A percentile compares a stretch with the other conserved stretches of the same genome.
Evolutionary conservation across 1,284 basidiomycete species (phyloP).

Genomic region (Gymnopus androsaceus): DNA sequence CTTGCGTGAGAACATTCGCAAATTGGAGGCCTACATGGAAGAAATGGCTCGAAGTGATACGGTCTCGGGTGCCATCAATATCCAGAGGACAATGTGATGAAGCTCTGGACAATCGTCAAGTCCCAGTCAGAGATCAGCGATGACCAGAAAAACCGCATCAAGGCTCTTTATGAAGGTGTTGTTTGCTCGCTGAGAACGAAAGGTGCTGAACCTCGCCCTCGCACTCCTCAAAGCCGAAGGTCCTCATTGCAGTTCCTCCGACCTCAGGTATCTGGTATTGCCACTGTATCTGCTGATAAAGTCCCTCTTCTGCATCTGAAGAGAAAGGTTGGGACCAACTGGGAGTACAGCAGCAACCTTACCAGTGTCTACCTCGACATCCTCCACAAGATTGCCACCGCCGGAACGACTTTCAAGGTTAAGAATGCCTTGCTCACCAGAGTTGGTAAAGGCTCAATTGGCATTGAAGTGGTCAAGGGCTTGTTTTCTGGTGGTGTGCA

Average conservation of each 20-base stretch:
- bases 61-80: slow-evolving; percentile 81
- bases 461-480: slow-evolving; percentile 96
- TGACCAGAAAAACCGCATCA: slow-evolving; percentile 97
- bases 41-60: slow-evolving; percentile 97
- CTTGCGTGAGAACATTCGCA: slow-evolving; percentile 92
- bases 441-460: slow-evolving; percentile 97
- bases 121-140: slow-evolving; percentile 95
- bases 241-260: slow-evolving; percentile 94
- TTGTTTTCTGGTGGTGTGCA: slow-evolving; percentile 94
- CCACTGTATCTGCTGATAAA: slow-evolving; percentile 85
- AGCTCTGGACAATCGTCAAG: slow-evolving; percentile 97
- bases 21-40: slow-evolving; percentile 96
- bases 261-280: slow-evolving; percentile 77
- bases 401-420: slow-evolving; percentile 97
- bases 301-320: slow-evolving; percentile 95
- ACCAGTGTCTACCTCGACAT: slow-evolving; percentile 96
- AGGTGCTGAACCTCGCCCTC: slow-evolving; percentile 58
- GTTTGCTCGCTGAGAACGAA: slow-evolving; percentile 78
- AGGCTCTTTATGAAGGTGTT: slow-evolving; percentile 94
- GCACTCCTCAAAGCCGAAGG: slow-evolving; percentile 67
- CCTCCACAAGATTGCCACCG: slow-evolving; percentile 95
- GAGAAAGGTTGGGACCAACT: slow-evolving; percentile 93
- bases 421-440: slow-evolving; percentile 98
- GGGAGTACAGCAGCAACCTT: slow-evolving; percentile 97
- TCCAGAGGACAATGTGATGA: slow-evolving; percentile 94